phyloP scores from a whole-genome alignment of 2,329 filamentous ascomycete genomes.

The Aspergillus sp. region DNA sequence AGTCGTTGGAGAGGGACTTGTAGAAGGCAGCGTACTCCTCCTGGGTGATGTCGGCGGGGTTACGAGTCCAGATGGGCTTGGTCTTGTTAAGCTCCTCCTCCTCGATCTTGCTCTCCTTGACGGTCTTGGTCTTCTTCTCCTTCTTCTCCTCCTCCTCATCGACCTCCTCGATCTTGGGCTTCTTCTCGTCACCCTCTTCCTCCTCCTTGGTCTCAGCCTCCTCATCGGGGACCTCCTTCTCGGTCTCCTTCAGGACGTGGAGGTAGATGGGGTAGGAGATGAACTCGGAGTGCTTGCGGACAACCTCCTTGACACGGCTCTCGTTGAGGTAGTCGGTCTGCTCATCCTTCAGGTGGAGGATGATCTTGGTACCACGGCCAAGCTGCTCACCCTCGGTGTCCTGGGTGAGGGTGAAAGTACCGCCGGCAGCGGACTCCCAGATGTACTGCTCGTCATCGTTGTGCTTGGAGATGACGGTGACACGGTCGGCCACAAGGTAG shows the following conservation, averaged over 20 bases:
- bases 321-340: conserved; percentile 98
- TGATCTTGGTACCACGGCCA: conserved; percentile 94
- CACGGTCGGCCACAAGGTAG: conserved; percentile 97
- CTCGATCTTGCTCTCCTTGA: conserved; percentile 98
- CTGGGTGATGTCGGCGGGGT: conserved; percentile 88
- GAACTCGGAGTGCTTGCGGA: conserved; percentile 99
- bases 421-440: conserved; percentile 97
- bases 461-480: conserved; percentile 96
- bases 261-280: conserved; percentile 99
- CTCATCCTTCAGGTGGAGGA: conserved; percentile 99
- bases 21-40: conserved; percentile 99
- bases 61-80: conserved; percentile 99
- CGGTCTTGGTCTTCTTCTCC: conserved; percentile 97
- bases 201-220: conserved; percentile 74
- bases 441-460: conserved; percentile 99
- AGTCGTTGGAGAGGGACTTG: conserved; percentile 99
- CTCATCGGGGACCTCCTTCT: conserved; percentile 98
- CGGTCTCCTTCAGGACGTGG: conserved; percentile 97
- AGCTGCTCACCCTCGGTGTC: conserved; percentile 90
- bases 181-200: conserved; percentile 85
- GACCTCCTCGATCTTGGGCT: conserved; percentile 92
- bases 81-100: conserved; percentile 99
- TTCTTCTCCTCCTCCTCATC: conserved; percentile 83
- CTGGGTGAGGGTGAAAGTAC: conserved; percentile 89
- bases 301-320: conserved; percentile 99